These are phyloP conservation scores for Clonostachys byssicola DNA, from an alignment of 2,329 filamentous ascomycete genomes.

Conservation along the genomic window DNA sequence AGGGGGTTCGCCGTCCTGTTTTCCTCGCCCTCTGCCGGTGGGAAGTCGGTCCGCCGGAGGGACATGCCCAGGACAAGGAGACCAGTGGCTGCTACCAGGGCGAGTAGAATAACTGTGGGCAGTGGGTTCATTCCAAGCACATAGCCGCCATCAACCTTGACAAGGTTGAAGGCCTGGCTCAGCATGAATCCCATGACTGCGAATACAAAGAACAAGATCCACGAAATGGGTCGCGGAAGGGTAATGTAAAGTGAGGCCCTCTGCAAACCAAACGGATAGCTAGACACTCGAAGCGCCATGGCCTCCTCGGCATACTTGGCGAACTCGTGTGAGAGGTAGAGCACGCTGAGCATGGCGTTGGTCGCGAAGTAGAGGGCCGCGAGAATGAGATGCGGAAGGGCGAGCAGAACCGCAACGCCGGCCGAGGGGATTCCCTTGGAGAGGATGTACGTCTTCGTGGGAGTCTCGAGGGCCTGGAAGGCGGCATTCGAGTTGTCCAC, in stretches of 20 bases:
- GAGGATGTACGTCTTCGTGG: slow-evolving; percentile 25
- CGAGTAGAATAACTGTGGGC: slow-evolving; percentile 34
- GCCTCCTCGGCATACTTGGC: slow-evolving; percentile 31
- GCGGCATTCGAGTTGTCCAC: slow-evolving; percentile 9
- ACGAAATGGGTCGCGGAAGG: slow-evolving; percentile 39
- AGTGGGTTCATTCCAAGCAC: slow-evolving; percentile 36
- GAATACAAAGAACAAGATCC: slow-evolving; percentile 38
- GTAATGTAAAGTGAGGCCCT: slow-evolving; percentile 43
- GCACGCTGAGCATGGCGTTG: slow-evolving; percentile 41
- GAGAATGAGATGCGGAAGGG: slow-evolving; percentile 43
- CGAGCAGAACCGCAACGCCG: slow-evolving; percentile 30
- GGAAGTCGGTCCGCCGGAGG: slow-evolving; percentile 27
- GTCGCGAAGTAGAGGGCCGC: slow-evolving; percentile 39
- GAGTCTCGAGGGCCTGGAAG: slow-evolving; percentile 31
- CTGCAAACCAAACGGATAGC: slow-evolving; percentile 36
- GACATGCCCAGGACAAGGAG: slow-evolving; percentile 29
- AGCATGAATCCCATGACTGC: slow-evolving; percentile 37
- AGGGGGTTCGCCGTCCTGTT: slow-evolving; percentile 40
- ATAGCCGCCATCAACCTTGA: slow-evolving; percentile 15
- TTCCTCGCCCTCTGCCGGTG: slow-evolving; percentile 23
- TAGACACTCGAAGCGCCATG: slow-evolving; percentile 38
- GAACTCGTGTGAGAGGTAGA: slow-evolving; percentile 46
- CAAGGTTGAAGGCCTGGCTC: slow-evolving; percentile 36
- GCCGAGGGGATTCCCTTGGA: slow-evolving; percentile 14
- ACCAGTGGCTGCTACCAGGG: slow-evolving; percentile 28